These are phyloP conservation scores for Nicotiana undulata DNA, from an alignment of 257 asterid genomes.

Conservation along the genomic window DNA sequence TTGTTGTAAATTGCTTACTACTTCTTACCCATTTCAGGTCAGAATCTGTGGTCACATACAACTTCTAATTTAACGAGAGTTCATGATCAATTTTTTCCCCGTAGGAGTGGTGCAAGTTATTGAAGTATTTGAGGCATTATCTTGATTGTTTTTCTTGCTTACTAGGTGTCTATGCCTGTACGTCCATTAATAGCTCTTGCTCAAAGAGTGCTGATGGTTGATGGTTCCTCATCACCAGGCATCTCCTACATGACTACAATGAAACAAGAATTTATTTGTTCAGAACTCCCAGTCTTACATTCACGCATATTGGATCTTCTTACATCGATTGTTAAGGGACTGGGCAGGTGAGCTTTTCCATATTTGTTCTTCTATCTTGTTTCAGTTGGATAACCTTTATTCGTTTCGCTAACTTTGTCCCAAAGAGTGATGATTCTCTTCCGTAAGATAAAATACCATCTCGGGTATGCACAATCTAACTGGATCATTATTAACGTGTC, in stretches of 20 bases:
- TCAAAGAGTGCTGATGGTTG: constrained; percentile 72
- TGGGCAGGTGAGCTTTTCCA: constrained; percentile 46
- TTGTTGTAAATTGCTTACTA: constrained; percentile 66
- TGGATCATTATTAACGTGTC: background rate
- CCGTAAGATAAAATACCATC: background rate
- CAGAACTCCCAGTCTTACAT: constrained; percentile 73
- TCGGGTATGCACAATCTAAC: background rate
- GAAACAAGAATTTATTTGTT: constrained; percentile 62
- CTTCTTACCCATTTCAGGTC: constrained; percentile 75
- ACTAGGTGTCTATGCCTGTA: constrained; percentile 71
- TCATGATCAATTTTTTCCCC: background rate
- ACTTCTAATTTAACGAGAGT: background rate
- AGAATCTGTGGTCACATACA: constrained; percentile 7
- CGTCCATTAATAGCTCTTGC: constrained; percentile 50
- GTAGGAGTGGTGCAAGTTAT: background rate
- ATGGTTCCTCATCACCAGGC: constrained; percentile 48
- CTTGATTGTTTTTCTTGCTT: constrained; percentile 2
- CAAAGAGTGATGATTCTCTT: background rate
- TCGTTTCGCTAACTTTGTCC: background rate
- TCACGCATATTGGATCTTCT: constrained; percentile 63
- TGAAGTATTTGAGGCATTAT: background rate
- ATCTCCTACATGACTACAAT: constrained; percentile 44
- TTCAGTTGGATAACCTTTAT: background rate
- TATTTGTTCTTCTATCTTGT: background rate
- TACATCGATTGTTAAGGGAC: constrained; percentile 47